A percentile compares a stretch with the other conserved stretches of the same genome.
Evolutionary conservation across 2,329 filamentous ascomycete species (phyloP).

Genomic region (Xylaria digitata): DNA sequence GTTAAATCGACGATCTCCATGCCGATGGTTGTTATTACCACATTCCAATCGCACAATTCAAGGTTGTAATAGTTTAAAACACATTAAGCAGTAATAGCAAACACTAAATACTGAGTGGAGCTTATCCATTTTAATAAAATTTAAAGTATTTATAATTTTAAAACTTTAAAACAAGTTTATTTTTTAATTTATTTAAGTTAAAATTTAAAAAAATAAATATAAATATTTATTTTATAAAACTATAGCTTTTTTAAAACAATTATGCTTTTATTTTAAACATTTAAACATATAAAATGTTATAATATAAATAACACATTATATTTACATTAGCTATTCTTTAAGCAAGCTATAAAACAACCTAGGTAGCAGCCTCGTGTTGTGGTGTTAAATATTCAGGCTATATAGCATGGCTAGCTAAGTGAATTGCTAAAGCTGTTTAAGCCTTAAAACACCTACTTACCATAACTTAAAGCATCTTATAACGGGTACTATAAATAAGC

Average conservation of each 20-base stretch:
- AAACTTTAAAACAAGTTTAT: too few species aligned
- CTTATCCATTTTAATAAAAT: too few species aligned
- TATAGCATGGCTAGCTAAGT: too few species aligned
- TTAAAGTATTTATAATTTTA: not conserved
- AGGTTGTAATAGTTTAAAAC: constrained; percentile 5
- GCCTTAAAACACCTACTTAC: too few species aligned
- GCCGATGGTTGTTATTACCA: not conserved
- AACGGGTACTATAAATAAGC: too few species aligned
- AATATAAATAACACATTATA: too few species aligned
- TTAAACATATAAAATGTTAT: not conserved
- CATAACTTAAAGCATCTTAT: too few species aligned
- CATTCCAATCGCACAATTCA: constrained; percentile 3
- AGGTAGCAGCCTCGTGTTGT: not conserved
- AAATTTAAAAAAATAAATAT: too few species aligned
- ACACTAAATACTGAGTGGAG: not conserved
- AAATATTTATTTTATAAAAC: constrained; percentile 4
- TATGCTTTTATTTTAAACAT: constrained; percentile 17
- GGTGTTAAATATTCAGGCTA: not conserved
- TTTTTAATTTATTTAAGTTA: too few species aligned
- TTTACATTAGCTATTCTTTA: too few species aligned
- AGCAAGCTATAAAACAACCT: too few species aligned
- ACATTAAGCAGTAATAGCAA: not conserved
- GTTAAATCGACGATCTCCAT: constrained; percentile 37
- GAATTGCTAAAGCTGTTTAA: too few species aligned
- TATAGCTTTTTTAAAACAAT: constrained; percentile 8